Conservation (phyloP, 2,329 filamentous ascomycete species). For the Coniochaeta sp. region DNA sequence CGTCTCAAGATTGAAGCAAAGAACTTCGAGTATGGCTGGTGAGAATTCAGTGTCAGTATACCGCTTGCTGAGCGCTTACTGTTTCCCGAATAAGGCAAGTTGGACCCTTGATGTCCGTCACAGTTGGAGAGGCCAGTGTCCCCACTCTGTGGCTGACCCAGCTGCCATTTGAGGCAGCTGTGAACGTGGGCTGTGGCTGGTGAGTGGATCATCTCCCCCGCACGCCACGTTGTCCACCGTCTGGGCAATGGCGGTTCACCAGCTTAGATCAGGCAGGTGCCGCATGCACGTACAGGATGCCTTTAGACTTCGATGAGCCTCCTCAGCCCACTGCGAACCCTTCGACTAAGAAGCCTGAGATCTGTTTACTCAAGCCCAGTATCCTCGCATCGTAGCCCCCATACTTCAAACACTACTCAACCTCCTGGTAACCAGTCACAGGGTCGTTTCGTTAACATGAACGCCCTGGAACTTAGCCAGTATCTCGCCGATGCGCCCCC, state of each 20-base stretch:
- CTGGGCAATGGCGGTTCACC: neutral
- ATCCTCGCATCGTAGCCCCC: neutral
- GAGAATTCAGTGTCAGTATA: too few species aligned
- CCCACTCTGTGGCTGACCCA: neutral
- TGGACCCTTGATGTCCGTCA: neutral
- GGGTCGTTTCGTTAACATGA: conserved; percentile 37
- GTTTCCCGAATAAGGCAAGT: neutral
- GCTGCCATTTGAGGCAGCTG: neutral
- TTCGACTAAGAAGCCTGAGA: neutral
- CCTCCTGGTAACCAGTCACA: neutral
- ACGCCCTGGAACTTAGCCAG: conserved; percentile 57
- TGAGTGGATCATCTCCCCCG: neutral
- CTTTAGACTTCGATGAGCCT: neutral
- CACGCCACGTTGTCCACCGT: neutral
- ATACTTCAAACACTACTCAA: neutral
- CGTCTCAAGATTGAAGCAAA: neutral
- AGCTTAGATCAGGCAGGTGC: conserved; percentile 3
- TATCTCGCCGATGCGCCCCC: conserved; percentile 91
- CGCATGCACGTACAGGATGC: neutral
- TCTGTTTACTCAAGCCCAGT: neutral
- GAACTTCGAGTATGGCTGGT: neutral
- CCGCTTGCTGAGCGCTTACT: neutral
- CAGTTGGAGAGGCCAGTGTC: neutral
- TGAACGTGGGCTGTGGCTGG: neutral
- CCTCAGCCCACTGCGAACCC: neutral